Conservation (phyloP, 2,329 filamentous ascomycete genomes). For the Arthroderma uncinatum region DNA sequence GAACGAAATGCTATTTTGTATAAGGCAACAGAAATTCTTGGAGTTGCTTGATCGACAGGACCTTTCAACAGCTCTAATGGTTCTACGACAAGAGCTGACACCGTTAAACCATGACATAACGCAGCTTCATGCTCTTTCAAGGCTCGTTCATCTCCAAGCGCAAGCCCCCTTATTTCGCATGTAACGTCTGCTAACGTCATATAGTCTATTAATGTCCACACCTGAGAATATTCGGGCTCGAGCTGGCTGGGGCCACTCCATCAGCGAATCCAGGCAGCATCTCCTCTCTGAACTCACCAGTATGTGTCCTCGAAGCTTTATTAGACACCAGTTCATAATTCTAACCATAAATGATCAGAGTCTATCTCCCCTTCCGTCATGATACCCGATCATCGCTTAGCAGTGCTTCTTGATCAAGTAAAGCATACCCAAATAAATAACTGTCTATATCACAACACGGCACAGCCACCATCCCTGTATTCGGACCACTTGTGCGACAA, state of each 20-base stretch:
- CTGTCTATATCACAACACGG: conserved; percentile 81
- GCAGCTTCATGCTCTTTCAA: conserved; percentile 71
- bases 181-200: conserved; percentile 5
- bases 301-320: conserved; percentile 35
- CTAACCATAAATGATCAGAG: conserved; percentile 39
- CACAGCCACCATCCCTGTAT: conserved; percentile 69
- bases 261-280: conserved; percentile 59
- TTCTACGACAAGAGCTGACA: conserved; percentile 79
- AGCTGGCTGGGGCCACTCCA: conserved; percentile 75
- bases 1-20: conserved; percentile 71
- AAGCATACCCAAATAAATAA: conserved; percentile 72
- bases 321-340: background rate
- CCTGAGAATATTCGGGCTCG: conserved; percentile 63
- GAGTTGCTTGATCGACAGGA: conserved; percentile 74
- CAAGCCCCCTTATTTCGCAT: background rate
- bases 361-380: conserved; percentile 94
- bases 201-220: conserved; percentile 78
- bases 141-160: conserved; percentile 32
- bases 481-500: conserved; percentile 76
- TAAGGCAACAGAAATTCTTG: conserved; percentile 89
- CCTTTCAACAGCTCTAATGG: conserved; percentile 59
- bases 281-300: conserved; percentile 75
- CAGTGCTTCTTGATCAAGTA: conserved; percentile 67
- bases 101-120: conserved; percentile 69
- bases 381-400: conserved; percentile 85